A percentile compares a stretch with the other conserved stretches of the same genome.
phyloP scores from a whole-genome alignment of 192 early-diverging fungal species.

The Anaeromyces robustus region DNA sequence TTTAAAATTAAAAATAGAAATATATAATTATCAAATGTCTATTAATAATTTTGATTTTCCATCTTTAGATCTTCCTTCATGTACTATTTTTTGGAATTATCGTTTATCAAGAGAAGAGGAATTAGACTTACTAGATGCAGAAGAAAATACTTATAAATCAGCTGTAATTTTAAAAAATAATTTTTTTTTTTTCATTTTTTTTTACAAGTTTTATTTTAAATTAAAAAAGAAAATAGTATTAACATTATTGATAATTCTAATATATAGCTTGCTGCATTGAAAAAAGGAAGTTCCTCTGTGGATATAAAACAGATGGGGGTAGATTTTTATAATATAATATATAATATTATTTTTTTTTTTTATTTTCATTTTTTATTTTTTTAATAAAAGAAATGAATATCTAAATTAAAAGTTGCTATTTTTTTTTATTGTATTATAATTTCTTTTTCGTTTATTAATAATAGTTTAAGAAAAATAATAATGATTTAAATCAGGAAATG shows the following conservation, averaged over 20 bases:
- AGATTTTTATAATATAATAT: background rate
- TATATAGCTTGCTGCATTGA: background rate
- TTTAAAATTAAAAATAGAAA: too few species aligned
- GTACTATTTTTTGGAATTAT: background rate
- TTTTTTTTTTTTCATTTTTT: too few species aligned
- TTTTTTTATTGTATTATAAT: too few species aligned
- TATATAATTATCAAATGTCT: background rate
- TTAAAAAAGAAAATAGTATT: too few species aligned
- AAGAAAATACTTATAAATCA: background rate
- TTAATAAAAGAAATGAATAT: too few species aligned
- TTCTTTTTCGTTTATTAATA: too few species aligned
- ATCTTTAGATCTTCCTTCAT: background rate
- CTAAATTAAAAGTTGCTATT: too few species aligned
- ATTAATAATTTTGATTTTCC: background rate
- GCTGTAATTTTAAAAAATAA: background rate
- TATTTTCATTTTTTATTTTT: too few species aligned
- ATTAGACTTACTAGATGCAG: background rate
- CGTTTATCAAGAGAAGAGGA: background rate
- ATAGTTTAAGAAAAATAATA: too few species aligned
- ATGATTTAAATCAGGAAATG: background rate
- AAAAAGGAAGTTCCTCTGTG: background rate
- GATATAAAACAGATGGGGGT: background rate
- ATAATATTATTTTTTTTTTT: too few species aligned
- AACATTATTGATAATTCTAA: too few species aligned
- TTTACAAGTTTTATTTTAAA: too few species aligned